Evolutionary conservation across 306 rosid genomes (phyloP).

Genomic region (Prunus dulcis): DNA sequence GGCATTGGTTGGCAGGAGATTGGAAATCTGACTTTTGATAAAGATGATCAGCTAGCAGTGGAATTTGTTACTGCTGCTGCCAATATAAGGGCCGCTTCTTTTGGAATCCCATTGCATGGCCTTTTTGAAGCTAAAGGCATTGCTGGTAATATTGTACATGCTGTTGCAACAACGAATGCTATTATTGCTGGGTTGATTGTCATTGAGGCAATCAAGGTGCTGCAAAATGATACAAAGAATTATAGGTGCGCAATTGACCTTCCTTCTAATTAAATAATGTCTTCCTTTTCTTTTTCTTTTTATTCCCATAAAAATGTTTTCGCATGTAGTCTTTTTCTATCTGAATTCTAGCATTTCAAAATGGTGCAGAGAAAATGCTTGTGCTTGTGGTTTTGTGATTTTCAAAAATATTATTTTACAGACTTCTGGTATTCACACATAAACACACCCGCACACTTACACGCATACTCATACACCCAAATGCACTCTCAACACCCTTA

Average conservation of each 20-base stretch:
- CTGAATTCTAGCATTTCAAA: background rate
- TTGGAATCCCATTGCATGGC: slow-evolving; percentile 88
- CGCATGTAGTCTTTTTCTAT: background rate
- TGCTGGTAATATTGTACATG: slow-evolving; percentile 99
- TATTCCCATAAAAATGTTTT: background rate
- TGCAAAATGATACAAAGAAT: slow-evolving; percentile 57
- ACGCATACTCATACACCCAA: background rate
- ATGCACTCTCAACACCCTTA: background rate
- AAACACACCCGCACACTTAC: no score
- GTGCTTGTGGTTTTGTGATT: background rate
- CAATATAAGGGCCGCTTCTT: slow-evolving; percentile 87
- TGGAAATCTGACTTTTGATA: slow-evolving; percentile 88
- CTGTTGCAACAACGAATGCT: slow-evolving; percentile 98
- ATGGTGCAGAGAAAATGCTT: background rate
- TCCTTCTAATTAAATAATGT: background rate
- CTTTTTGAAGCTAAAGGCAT: slow-evolving; percentile 99
- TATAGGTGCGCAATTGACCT: slow-evolving; percentile 55
- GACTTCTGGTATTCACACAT: background rate
- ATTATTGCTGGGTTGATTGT: slow-evolving; percentile 97
- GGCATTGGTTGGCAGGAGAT: slow-evolving; percentile 56
- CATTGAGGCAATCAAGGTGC: slow-evolving; percentile 94
- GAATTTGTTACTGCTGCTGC: slow-evolving; percentile 99
- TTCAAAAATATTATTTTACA: background rate
- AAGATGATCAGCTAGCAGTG: slow-evolving; percentile 98
- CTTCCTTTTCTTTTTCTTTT: background rate